These are phyloP conservation scores for Tardiomyces digboiensis DNA, from an alignment of 1,139 yeast species.

Conservation along the genomic window DNA sequence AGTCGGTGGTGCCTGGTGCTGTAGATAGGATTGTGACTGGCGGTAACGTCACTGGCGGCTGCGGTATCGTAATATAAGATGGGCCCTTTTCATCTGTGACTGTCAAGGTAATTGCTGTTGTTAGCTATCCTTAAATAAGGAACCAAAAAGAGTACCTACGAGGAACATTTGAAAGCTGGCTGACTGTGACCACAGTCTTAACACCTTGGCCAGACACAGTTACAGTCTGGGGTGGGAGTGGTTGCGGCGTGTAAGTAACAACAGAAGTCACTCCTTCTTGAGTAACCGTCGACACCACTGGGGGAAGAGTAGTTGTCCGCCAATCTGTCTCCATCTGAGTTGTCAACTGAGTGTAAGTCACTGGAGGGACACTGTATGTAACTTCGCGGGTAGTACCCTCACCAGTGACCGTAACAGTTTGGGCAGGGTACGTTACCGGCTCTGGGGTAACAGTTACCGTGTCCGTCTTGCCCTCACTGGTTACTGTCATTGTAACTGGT, in stretches of 20 bases:
- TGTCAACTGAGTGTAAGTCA: not conserved
- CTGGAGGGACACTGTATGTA: not conserved
- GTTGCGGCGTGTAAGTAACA: slow-evolving; percentile 1
- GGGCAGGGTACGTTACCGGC: slow-evolving; percentile 1
- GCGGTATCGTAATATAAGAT: not conserved
- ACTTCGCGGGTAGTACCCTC: slow-evolving; percentile 1
- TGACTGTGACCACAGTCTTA: not conserved
- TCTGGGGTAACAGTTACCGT: slow-evolving; percentile 1
- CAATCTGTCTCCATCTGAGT: not conserved
- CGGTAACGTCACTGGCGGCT: not conserved
- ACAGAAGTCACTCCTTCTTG: not conserved
- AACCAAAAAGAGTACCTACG: no score
- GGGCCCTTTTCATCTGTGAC: not conserved
- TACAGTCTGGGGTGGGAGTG: not conserved
- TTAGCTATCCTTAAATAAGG: not conserved
- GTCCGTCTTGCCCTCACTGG: slow-evolving; percentile 1
- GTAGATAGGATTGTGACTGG: not conserved
- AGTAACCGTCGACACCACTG: not conserved
- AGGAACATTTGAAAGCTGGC: not conserved
- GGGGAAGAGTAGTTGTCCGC: not conserved
- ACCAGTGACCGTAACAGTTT: slow-evolving; percentile 7
- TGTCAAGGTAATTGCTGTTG: not conserved
- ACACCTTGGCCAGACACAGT: not conserved
- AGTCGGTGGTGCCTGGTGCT: not conserved
- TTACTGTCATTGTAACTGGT: not conserved